A percentile compares a stretch with the other conserved stretches of the same genome.
Conservation (phyloP, 1,284 basidiomycete genomes). For the Ceratobasidium sp. region DNA sequence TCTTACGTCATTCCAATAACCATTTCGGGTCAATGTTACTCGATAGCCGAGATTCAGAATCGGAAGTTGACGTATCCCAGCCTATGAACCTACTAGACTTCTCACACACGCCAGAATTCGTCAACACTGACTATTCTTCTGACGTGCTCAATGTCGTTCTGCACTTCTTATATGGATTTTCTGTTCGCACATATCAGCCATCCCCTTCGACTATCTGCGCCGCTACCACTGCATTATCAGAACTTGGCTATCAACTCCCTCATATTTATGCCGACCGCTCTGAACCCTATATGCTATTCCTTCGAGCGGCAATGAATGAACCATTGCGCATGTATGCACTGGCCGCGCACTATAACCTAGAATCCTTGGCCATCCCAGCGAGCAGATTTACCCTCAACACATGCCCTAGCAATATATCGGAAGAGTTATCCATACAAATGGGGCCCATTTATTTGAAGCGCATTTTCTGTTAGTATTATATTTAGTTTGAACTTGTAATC, state of each 20-base stretch:
- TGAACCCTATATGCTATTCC: conserved; percentile 24
- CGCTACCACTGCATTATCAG: conserved; percentile 47
- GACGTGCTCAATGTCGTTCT: conserved; percentile 65
- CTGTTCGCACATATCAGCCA: conserved; percentile 46
- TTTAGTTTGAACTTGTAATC: no score
- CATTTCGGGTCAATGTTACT: conserved; percentile 58
- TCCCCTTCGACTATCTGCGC: conserved; percentile 48
- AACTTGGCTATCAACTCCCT: not conserved
- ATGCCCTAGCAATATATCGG: conserved; percentile 61
- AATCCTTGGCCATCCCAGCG: conserved; percentile 64
- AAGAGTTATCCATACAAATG: conserved; percentile 64
- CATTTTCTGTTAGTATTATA: conserved; percentile 54
- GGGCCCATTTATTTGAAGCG: conserved; percentile 68
- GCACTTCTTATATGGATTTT: conserved; percentile 65
- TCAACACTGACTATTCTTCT: conserved; percentile 11
- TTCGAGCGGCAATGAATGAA: conserved; percentile 58
- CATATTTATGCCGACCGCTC: not conserved
- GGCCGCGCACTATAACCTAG: conserved; percentile 62
- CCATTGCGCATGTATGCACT: conserved; percentile 67
- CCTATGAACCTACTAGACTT: no score
- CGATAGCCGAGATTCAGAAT: no score
- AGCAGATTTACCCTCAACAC: conserved; percentile 67
- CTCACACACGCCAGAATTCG: not conserved
- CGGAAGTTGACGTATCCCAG: no score
- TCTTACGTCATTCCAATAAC: conserved; percentile 62